These are phyloP conservation scores for Diaporthe destruens DNA, from an alignment of 2,329 filamentous ascomycete genomes.

Conservation along the genomic window DNA sequence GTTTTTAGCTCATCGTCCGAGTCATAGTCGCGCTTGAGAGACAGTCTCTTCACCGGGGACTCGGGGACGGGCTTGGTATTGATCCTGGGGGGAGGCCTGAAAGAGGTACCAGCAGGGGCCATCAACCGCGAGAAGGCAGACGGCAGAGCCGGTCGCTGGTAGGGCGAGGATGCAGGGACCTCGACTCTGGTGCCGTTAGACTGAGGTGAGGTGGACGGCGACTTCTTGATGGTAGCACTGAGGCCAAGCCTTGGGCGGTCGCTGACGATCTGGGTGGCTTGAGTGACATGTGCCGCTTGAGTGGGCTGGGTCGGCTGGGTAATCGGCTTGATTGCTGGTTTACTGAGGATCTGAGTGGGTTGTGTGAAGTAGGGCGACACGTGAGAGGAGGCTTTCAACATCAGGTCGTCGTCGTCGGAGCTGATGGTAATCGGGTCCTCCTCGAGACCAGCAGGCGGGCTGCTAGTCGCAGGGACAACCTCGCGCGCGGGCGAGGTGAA, in stretches of 20 bases:
- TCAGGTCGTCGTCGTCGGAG: slow-evolving; percentile 33
- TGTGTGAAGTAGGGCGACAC: slow-evolving; percentile 60
- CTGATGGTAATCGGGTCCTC: slow-evolving; percentile 31
- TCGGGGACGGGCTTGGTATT: slow-evolving; percentile 42
- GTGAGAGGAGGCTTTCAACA: neutral
- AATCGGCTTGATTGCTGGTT: slow-evolving; percentile 41
- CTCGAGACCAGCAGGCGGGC: slow-evolving; percentile 28
- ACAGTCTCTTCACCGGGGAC: neutral
- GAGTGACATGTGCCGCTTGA: slow-evolving; percentile 48
- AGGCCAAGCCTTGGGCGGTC: slow-evolving; percentile 53
- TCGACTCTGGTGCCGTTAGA: slow-evolving; percentile 66
- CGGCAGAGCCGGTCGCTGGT: slow-evolving; percentile 54
- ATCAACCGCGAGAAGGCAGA: slow-evolving; percentile 57
- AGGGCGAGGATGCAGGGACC: slow-evolving; percentile 90
- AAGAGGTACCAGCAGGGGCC: slow-evolving; percentile 81
- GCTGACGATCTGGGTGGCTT: slow-evolving; percentile 54
- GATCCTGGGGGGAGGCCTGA: slow-evolving; percentile 57
- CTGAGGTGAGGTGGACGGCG: slow-evolving; percentile 6
- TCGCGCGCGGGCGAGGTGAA: slow-evolving; percentile 39
- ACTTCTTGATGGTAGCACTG: neutral
- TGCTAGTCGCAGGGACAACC: slow-evolving; percentile 29
- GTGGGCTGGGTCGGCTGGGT: slow-evolving; percentile 54
- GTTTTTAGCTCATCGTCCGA: slow-evolving; percentile 49
- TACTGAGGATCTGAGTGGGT: slow-evolving; percentile 38
- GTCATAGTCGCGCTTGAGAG: slow-evolving; percentile 42